A percentile compares a stretch with the other conserved stretches of the same genome.
These are phyloP conservation scores for Umbelopsis isabellina DNA, from an alignment of 192 early-diverging fungal genomes.

Conservation along the genomic window DNA sequence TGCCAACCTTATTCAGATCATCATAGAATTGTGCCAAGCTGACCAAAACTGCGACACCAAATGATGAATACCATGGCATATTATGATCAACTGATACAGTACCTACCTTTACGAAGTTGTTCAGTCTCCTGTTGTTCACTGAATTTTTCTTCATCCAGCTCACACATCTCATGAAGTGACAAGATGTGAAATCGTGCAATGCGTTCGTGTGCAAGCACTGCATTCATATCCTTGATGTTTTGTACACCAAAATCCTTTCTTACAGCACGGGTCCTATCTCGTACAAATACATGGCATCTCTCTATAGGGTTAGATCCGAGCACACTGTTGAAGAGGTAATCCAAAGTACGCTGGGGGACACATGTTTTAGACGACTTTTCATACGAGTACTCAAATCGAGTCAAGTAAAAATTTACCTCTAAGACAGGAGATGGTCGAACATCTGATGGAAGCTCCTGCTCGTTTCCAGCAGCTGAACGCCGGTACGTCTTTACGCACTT, in stretches of 20 bases:
- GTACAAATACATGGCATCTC: conserved; percentile 77
- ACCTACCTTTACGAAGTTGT: conserved; percentile 83
- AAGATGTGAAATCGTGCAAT: conserved; percentile 90
- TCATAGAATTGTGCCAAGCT: conserved; percentile 87
- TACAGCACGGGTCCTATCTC: conserved; percentile 85
- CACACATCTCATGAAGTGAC: conserved; percentile 73
- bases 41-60: conserved; percentile 60
- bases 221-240: conserved; percentile 71
- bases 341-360: conserved; percentile 52
- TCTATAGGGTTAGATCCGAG: conserved; percentile 59
- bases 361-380: background rate
- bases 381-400: background rate
- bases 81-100: background rate
- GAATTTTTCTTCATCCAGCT: conserved; percentile 56
- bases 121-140: conserved; percentile 85
- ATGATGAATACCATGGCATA: background rate
- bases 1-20: conserved; percentile 62
- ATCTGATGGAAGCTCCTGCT: conserved; percentile 85
- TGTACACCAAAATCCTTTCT: conserved; percentile 87
- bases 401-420: conserved; percentile 45
- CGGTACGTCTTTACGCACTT: conserved; percentile 83
- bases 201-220: conserved; percentile 73
- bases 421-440: conserved; percentile 80
- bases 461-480: conserved; percentile 83
- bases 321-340: conserved; percentile 63